Evolutionary conservation across 129 eudicot species (phyloP).

Genomic region (Chrysanthemum seticuspe): DNA sequence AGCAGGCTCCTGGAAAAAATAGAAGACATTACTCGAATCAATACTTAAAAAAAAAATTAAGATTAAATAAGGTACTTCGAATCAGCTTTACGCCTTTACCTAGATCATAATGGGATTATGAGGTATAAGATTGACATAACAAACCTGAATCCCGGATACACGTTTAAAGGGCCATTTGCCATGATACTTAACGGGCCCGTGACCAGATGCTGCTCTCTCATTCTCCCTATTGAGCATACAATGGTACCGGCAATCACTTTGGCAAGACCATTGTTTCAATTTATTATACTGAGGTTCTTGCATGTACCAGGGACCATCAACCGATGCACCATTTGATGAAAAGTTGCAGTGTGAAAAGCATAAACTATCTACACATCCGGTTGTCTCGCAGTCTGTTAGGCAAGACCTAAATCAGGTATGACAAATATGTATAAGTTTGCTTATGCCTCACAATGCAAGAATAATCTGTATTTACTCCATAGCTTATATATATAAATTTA

Average conservation of each 20-base stretch:
- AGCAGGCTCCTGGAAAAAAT: constrained; percentile 68
- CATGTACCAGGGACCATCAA: constrained; percentile 68
- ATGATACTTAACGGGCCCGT: constrained; percentile 76
- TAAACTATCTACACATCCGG: constrained; percentile 69
- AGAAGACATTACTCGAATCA: neutral
- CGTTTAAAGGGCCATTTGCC: constrained; percentile 95
- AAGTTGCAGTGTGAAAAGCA: constrained; percentile 70
- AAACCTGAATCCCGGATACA: constrained; percentile 75
- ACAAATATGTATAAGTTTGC: neutral
- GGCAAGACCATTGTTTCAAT: constrained; percentile 86
- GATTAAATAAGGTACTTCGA: constrained; percentile 13
- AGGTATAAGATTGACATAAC: constrained; percentile 31
- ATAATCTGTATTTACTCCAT: no score
- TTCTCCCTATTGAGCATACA: constrained; percentile 77
- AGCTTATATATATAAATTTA: no score
- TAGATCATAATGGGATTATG: constrained; percentile 5
- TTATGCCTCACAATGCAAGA: no score
- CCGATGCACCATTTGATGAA: constrained; percentile 43
- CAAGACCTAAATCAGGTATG: constrained; percentile 53
- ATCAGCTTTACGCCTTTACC: neutral
- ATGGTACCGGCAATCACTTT: constrained; percentile 74
- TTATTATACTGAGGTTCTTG: constrained; percentile 59
- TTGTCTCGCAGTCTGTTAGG: constrained; percentile 53
- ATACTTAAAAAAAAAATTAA: neutral
- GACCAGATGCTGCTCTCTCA: constrained; percentile 59